Percentiles rank a stretch among this genome's conserved stretches.
phyloP scores from a whole-genome alignment of 2,329 filamentous ascomycete species.

The Fusarium miscanthi region DNA sequence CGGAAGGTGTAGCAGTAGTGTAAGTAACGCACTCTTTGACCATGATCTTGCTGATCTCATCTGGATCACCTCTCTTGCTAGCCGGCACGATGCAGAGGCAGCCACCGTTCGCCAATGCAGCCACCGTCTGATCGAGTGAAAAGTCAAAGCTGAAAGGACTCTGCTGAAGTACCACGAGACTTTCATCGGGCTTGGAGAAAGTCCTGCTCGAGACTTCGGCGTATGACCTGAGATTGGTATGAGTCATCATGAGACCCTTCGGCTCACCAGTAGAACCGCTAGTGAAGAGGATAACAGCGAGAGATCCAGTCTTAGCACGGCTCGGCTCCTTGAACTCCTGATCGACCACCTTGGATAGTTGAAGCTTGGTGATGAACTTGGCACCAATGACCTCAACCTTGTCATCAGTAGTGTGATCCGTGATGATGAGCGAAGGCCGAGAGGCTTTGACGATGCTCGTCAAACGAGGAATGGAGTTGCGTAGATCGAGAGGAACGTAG shows the following conservation, averaged over 20 bases:
- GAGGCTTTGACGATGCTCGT: not conserved
- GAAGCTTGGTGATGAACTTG: not conserved
- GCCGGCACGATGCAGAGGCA: not conserved
- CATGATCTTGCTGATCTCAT: not conserved
- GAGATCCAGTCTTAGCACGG: not conserved
- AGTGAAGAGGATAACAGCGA: not conserved
- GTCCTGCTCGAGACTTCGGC: not conserved
- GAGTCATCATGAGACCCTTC: not conserved
- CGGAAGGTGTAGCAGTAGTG: not conserved
- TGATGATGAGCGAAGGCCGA: not conserved
- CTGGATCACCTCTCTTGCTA: not conserved
- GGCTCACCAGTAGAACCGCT: not conserved
- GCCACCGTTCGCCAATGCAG: not conserved
- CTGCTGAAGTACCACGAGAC: not conserved
- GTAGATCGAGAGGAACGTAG: not conserved
- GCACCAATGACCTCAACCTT: not conserved
- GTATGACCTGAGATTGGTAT: not conserved
- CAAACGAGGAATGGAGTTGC: not conserved
- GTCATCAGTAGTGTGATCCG: not conserved
- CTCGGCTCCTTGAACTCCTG: not conserved
- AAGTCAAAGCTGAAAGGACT: not conserved
- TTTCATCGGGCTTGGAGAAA: not conserved
- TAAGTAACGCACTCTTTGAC: not conserved
- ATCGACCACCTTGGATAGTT: not conserved
- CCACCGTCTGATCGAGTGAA: not conserved